Evolutionary conservation across 2,329 filamentous ascomycete genomes (phyloP).

Genomic region (Xylariaceae sp.): DNA sequence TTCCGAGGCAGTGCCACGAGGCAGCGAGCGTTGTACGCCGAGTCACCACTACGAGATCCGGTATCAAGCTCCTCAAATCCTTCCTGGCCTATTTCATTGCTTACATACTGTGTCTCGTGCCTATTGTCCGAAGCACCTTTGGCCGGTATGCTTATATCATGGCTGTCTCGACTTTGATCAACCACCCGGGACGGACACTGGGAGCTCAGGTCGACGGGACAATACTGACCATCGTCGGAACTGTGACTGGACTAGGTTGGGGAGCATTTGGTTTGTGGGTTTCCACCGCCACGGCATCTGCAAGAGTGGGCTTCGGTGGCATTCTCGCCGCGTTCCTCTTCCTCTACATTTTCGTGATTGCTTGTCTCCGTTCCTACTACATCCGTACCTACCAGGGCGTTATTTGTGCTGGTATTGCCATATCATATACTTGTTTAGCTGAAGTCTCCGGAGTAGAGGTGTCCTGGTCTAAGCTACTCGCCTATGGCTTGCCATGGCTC

Average conservation of each 20-base stretch:
- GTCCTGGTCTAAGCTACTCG: slow-evolving; percentile 49
- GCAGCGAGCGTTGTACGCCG: slow-evolving; percentile 38
- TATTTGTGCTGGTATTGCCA: slow-evolving; percentile 53
- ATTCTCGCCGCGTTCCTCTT: slow-evolving; percentile 55
- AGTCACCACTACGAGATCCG: slow-evolving; percentile 48
- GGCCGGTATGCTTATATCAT: slow-evolving; percentile 56
- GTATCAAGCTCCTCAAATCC: slow-evolving; percentile 51
- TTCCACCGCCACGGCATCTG: slow-evolving; percentile 47
- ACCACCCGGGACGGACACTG: slow-evolving; percentile 54
- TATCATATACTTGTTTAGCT: slow-evolving; percentile 52
- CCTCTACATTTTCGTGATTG: slow-evolving; percentile 50
- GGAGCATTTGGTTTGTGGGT: slow-evolving; percentile 53
- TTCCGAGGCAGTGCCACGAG: slow-evolving; percentile 47
- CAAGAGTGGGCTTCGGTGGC: slow-evolving; percentile 49
- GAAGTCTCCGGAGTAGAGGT: slow-evolving; percentile 43
- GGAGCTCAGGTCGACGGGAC: slow-evolving; percentile 58
- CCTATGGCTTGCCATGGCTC: slow-evolving; percentile 55
- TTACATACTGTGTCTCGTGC: slow-evolving; percentile 55
- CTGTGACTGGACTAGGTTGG: slow-evolving; percentile 53
- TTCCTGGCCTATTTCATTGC: slow-evolving; percentile 57
- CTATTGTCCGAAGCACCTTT: slow-evolving; percentile 46
- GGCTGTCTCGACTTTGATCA: slow-evolving; percentile 55
- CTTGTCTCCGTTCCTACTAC: slow-evolving; percentile 54
- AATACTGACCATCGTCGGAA: slow-evolving; percentile 51
- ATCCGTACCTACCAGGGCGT: slow-evolving; percentile 55